These are phyloP conservation scores for Ostreobium quekettii DNA, from an alignment of 139 green algal genomes.

Conservation along the genomic window DNA sequence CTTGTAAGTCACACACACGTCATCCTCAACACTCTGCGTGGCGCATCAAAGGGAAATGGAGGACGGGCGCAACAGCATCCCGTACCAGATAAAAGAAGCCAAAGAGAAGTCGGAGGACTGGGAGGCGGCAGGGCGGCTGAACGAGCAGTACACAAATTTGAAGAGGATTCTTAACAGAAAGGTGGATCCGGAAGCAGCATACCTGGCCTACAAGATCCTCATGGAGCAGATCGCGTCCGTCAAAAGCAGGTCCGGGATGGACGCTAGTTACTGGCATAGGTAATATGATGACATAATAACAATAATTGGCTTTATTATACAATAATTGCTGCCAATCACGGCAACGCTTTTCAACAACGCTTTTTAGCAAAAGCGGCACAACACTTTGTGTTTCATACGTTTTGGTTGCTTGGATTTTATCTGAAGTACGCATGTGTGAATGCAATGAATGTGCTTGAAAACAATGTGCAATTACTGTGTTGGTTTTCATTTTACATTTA, in stretches of 20 bases:
- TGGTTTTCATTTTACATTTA: no score
- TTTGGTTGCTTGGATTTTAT: no score
- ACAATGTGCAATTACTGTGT: no score
- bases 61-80: not conserved
- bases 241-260: constrained; percentile 4
- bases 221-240: not conserved
- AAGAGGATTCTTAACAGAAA: not conserved
- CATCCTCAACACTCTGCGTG: not conserved
- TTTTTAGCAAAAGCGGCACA: no score
- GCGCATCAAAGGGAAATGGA: not conserved
- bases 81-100: not conserved
- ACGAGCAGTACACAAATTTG: not conserved
- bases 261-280: no score
- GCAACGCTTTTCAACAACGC: no score
- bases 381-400: no score
- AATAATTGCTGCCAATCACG: no score
- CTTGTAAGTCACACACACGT: not conserved
- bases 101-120: not conserved
- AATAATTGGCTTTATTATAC: no score
- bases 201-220: not conserved
- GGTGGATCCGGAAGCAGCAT: not conserved
- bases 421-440: no score
- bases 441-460: no score
- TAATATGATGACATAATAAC: no score
- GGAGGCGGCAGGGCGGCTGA: not conserved